Evolutionary conservation across 805 yeast species (phyloP).

Genomic region (Blastobotrys americana): DNA sequence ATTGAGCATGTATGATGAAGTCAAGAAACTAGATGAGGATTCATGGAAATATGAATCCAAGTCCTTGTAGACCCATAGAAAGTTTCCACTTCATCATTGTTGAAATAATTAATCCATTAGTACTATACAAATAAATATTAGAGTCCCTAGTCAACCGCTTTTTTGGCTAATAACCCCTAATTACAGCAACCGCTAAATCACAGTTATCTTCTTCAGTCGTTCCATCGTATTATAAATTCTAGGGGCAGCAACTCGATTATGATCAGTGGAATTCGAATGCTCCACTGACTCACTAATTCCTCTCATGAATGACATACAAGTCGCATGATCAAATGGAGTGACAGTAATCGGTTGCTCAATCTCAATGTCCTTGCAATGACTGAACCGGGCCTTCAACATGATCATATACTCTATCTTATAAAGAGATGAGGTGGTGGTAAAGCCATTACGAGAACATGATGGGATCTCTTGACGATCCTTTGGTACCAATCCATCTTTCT

Average conservation of each 20-base stretch:
- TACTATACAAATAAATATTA: too few relatives aligned
- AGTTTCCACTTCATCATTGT: too few relatives aligned
- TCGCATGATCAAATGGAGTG: conserved; percentile 32
- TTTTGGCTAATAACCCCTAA: too few relatives aligned
- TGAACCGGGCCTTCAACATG: conserved; percentile 30
- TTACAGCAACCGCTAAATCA: too few relatives aligned
- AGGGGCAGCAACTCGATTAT: conserved; percentile 18
- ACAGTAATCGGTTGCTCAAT: conserved; percentile 29
- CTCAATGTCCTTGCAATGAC: conserved; percentile 34
- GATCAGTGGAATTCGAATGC: conserved; percentile 18
- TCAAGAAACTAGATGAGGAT: neutral
- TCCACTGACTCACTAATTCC: conserved; percentile 29
- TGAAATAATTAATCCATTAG: too few relatives aligned
- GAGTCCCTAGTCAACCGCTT: too few relatives aligned
- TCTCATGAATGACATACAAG: conserved; percentile 30
- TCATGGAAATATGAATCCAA: neutral
- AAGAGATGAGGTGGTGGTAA: conserved; percentile 31
- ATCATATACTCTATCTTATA: conserved; percentile 30
- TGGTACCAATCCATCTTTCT: conserved; percentile 22
- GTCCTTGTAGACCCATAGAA: neutral
- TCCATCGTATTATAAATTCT: conserved; percentile 10
- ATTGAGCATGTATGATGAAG: neutral
- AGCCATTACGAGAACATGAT: conserved; percentile 27
- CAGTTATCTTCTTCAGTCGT: neutral
- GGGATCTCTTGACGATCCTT: conserved; percentile 33